Evolutionary conservation across 2,329 filamentous ascomycete genomes (phyloP), one percentile per base, ranked within the genome.

Genomic region (Pseudogymnoascus sp.): DNA sequence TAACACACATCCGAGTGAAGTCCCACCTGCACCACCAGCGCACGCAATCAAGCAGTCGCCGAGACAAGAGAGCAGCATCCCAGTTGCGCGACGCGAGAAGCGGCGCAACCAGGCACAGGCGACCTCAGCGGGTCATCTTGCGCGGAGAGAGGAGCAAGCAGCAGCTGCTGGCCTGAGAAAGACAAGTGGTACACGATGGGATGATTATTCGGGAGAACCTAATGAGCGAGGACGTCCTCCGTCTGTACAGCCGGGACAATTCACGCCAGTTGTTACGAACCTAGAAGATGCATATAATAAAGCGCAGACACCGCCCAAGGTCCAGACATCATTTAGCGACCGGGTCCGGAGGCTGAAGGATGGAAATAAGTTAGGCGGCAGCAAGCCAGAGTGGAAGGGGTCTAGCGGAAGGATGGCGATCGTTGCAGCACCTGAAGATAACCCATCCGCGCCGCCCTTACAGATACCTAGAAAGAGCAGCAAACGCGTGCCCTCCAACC

Each of bases 331-430:
- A 7, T 79, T 82, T 64, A 74, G 76, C 9, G 78, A 79, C n/a
- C 74, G 78, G 2, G 72, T 81, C 58, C 76, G 76, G 61, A 77
- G 73, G 63, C 72, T 78, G 61, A 72, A 72, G 61, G 76, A 77
- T 64, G 58, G 58, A 1, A 65, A 63, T 61, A 39, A 58, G 6
- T 45, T 33, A 15, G 62, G 66, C n/a, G 61, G 61, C 25, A 65
- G 69, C 36, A 77, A 79, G 21, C 84, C 85, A 4, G 79, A 85
- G 62, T 92, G 89, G 89, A 87, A 86, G 68, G 88, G 88, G 15
- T 84, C 85, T 37, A 90, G 86, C 71, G 89, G 89, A 29, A 83
- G 88, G 66, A 80, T 80, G 42, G 78, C 82, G 36, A 78, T 90
- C 62, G 81, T 89, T 35, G 80, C 81, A 48, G 85, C 87, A 3